Conservation (phyloP, 805 yeast species). For the Wilhelminamyces savonicus region DNA sequence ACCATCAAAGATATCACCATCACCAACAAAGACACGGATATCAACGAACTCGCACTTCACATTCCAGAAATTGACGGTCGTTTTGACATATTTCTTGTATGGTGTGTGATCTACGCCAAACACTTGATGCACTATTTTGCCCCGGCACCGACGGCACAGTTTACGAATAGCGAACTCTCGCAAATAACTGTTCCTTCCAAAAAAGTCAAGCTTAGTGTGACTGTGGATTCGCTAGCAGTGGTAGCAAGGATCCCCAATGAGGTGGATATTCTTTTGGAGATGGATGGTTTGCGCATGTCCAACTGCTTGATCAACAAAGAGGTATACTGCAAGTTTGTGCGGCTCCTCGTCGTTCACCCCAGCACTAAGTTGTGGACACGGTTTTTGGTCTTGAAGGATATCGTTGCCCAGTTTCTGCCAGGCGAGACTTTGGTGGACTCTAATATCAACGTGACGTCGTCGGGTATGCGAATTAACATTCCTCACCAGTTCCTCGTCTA, state of each 20-base stretch:
- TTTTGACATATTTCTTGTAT: conserved; percentile 32
- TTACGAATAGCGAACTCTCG: conserved; percentile 19
- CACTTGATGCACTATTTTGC: conserved; percentile 25
- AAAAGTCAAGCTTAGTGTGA: conserved; percentile 23
- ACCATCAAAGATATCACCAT: conserved; percentile 18
- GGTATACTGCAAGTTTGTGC: conserved; percentile 25
- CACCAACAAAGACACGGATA: conserved; percentile 19
- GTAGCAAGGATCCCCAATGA: conserved; percentile 40
- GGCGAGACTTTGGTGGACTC: not conserved
- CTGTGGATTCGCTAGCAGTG: conserved; percentile 28
- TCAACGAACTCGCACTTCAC: conserved; percentile 18
- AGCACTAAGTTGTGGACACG: conserved; percentile 36
- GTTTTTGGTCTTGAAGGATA: conserved; percentile 26
- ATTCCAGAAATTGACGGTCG: conserved; percentile 34
- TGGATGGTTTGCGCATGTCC: conserved; percentile 24
- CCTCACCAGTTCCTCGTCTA: conserved; percentile 75
- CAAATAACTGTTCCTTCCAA: conserved; percentile 11
- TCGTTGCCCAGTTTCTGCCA: conserved; percentile 15
- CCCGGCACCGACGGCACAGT: conserved; percentile 24
- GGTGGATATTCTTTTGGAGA: conserved; percentile 42
- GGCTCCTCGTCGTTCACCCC: conserved; percentile 48
- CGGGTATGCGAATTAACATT: conserved; percentile 44
- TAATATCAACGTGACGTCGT: conserved; percentile 22
- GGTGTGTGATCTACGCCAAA: conserved; percentile 37
- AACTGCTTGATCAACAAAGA: conserved; percentile 21